Evolutionary conservation across 805 yeast genomes (phyloP).

Genomic region (Zygoascus tannicola): DNA sequence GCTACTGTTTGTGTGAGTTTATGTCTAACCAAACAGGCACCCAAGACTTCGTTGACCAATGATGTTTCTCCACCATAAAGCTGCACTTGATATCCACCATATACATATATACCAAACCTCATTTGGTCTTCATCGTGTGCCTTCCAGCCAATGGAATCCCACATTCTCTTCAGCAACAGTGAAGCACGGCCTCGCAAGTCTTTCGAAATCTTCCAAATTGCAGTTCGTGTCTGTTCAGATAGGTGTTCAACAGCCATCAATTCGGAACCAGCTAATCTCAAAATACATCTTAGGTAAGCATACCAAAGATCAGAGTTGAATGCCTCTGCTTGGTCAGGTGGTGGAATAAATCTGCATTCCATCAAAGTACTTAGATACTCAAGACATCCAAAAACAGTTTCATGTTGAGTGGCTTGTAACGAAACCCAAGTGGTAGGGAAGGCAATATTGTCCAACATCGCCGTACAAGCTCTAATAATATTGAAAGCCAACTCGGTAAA

Average conservation of each 20-base stretch:
- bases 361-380: conserved; percentile 40
- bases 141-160: conserved; percentile 68
- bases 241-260: conserved; percentile 63
- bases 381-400: conserved; percentile 23
- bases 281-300: conserved; percentile 46
- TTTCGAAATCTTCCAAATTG: conserved; percentile 54
- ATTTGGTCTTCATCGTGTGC: conserved; percentile 43
- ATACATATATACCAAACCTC: conserved; percentile 50
- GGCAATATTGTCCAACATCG: conserved; percentile 22
- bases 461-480: conserved; percentile 21
- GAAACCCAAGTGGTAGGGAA: conserved; percentile 61
- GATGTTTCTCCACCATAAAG: conserved; percentile 46
- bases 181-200: conserved; percentile 56
- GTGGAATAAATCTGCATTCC: conserved; percentile 44
- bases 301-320: conserved; percentile 64
- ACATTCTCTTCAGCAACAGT: conserved; percentile 44
- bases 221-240: conserved; percentile 63
- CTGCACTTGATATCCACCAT: conserved; percentile 65
- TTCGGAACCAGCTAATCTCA: conserved; percentile 54
- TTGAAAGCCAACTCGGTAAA: conserved; percentile 22
- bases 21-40: conserved; percentile 61
- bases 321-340: conserved; percentile 37
- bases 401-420: conserved; percentile 29
- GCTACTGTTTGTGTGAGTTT: conserved; percentile 51
- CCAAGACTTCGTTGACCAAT: conserved; percentile 53